phyloP scores from a whole-genome alignment of 169 alveolate species.

The Plasmodium blacklocki region DNA sequence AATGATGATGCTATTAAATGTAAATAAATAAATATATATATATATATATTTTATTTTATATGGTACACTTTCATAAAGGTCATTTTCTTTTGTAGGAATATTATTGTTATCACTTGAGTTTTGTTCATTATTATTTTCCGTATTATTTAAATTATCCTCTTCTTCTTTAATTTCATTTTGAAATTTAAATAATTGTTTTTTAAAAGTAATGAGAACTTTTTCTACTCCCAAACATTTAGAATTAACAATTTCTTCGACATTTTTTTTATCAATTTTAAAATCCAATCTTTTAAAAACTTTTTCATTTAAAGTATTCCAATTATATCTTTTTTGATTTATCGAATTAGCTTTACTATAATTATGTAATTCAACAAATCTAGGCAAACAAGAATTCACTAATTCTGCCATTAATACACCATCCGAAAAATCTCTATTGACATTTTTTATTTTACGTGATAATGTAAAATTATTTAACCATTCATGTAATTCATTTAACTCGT shows the following conservation, averaged over 20 bases:
- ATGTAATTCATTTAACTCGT: constrained; percentile 41
- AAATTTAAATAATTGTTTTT: constrained; percentile 50
- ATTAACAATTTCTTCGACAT: constrained; percentile 67
- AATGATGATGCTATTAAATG: neutral
- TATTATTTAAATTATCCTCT: neutral
- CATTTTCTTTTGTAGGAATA: neutral
- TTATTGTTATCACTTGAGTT: constrained; percentile 5
- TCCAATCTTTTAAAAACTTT: constrained; percentile 66
- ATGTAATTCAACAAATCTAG: constrained; percentile 76
- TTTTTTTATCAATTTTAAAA: constrained; percentile 49
- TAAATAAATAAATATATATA: neutral
- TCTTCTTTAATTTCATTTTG: constrained; percentile 45
- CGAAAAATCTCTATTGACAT: constrained; percentile 62
- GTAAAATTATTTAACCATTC: constrained; percentile 55
- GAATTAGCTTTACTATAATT: constrained; percentile 76
- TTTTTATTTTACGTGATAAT: constrained; percentile 61
- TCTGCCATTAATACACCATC: constrained; percentile 74
- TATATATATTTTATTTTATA: neutral
- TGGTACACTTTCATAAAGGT: constrained; percentile 2
- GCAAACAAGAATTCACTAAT: constrained; percentile 48
- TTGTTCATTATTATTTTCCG: neutral
- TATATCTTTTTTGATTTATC: constrained; percentile 68
- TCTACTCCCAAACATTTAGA: constrained; percentile 70
- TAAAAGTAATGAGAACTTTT: constrained; percentile 46
- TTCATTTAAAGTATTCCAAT: constrained; percentile 78